Evolutionary conservation across 371 early-diverging fungal genomes (phyloP).

Genomic region (Mucor velutinosus): DNA sequence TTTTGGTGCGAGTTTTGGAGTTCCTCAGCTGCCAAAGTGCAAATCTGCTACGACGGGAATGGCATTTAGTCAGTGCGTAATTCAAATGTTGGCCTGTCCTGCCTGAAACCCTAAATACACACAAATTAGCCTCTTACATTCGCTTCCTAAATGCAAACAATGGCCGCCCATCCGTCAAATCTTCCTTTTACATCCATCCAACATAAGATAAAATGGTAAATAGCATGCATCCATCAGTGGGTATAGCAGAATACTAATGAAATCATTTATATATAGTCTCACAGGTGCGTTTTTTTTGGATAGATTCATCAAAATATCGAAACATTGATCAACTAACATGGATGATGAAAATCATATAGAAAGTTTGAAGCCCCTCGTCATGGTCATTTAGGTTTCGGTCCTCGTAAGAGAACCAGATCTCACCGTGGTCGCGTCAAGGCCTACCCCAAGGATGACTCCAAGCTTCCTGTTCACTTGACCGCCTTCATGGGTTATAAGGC

Average conservation of each 20-base stretch:
- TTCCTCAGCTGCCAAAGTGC: no score
- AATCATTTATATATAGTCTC: constrained; percentile 4
- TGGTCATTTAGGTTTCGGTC: constrained; percentile 99
- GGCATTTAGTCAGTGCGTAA: no score
- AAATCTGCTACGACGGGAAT: no score
- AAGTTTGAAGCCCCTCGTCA: constrained; percentile 82
- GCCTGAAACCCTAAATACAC: background rate
- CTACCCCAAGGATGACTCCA: constrained; percentile 98
- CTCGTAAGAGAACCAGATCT: constrained; percentile 96
- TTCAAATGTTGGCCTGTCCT: no score
- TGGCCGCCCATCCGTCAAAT: background rate
- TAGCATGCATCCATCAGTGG: background rate
- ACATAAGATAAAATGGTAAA: constrained; percentile 17
- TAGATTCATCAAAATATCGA: background rate
- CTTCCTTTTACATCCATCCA: constrained; percentile 15
- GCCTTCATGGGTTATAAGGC: constrained; percentile 99
- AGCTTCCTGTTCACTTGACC: constrained; percentile 97
- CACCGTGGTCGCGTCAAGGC: constrained; percentile 98
- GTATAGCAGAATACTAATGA: background rate
- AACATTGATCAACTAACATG: background rate
- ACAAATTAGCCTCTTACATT: background rate
- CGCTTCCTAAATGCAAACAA: background rate
- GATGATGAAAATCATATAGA: constrained; percentile 7
- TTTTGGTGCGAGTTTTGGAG: no score
- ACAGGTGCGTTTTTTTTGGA: constrained; percentile 11